Conservation (phyloP, 345 rosid genomes). For the Salix caprea region DNA sequence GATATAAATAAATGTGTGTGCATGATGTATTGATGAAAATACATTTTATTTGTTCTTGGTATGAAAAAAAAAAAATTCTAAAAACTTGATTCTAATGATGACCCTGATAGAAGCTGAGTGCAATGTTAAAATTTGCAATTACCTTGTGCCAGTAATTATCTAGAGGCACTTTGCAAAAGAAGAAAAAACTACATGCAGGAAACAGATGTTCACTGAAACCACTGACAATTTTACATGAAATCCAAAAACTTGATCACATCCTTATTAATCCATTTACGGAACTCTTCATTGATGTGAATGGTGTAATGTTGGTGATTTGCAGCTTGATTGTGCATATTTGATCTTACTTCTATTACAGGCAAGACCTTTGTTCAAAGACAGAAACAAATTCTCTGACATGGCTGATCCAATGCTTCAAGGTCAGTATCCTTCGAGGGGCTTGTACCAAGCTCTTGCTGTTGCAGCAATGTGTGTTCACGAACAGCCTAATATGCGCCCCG, state of each 20-base stretch:
- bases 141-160: neutral
- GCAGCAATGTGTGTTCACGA: constrained; percentile 97
- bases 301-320: too few relatives aligned
- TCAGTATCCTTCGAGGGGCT: constrained; percentile 65
- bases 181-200: neutral
- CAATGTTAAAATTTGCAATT: neutral
- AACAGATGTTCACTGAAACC: neutral
- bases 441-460: constrained; percentile 86
- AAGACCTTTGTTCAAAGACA: constrained; percentile 76
- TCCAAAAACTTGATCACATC: neutral
- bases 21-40: too few relatives aligned
- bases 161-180: neutral
- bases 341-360: constrained; percentile 44
- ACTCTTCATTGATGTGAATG: neutral
- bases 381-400: constrained; percentile 63
- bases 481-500: constrained; percentile 76
- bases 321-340: neutral
- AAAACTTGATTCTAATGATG: neutral
- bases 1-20: too few relatives aligned
- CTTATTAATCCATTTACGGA: neutral
- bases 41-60: too few relatives aligned
- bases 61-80: too few relatives aligned
- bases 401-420: constrained; percentile 76
- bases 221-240: neutral
- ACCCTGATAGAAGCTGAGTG: neutral